Percentiles rank a stretch among this genome's conserved stretches.
These are phyloP conservation scores for Cardiospermum halicacabum DNA, from an alignment of 345 rosid genomes.

Conservation along the genomic window DNA sequence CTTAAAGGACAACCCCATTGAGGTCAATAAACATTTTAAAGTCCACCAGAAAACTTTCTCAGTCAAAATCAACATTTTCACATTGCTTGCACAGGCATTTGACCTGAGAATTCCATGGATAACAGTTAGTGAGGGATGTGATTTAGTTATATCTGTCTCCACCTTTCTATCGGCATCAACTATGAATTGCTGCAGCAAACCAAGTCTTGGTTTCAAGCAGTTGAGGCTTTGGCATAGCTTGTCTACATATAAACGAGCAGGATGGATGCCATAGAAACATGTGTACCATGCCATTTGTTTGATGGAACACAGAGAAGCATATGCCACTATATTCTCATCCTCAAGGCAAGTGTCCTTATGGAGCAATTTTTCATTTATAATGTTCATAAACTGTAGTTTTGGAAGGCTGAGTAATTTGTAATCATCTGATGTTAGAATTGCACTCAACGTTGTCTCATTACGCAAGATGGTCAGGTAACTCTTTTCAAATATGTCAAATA, in stretches of 20 bases:
- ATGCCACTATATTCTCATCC: slow-evolving; percentile 36
- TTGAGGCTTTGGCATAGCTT: slow-evolving; percentile 40
- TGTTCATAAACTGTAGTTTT: slow-evolving; percentile 41
- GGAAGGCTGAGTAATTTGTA: slow-evolving; percentile 44
- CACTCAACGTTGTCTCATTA: slow-evolving; percentile 38
- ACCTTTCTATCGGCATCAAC: slow-evolving; percentile 26
- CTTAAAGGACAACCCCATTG: slow-evolving; percentile 43
- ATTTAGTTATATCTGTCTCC: slow-evolving; percentile 33
- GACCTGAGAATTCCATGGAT: slow-evolving; percentile 45
- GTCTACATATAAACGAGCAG: slow-evolving; percentile 37
- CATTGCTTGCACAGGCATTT: slow-evolving; percentile 19
- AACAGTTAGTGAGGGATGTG: slow-evolving; percentile 46
- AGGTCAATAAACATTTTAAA: slow-evolving; percentile 40
- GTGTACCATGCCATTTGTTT: slow-evolving; percentile 60
- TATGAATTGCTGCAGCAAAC: slow-evolving; percentile 35
- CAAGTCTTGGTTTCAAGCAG: slow-evolving; percentile 40
- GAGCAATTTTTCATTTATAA: slow-evolving; percentile 32
- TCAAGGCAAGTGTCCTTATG: slow-evolving; percentile 23
- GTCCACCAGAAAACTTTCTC: slow-evolving; percentile 51
- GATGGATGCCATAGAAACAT: slow-evolving; percentile 54
- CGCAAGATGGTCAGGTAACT: slow-evolving; percentile 46
- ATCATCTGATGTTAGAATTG: slow-evolving; percentile 31
- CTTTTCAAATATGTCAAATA: slow-evolving; percentile 37
- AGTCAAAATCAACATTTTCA: slow-evolving; percentile 43
- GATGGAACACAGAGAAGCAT: slow-evolving; percentile 42